These are phyloP conservation scores for Salix koriyanagi DNA, from an alignment of 345 rosid species.

Conservation along the genomic window DNA sequence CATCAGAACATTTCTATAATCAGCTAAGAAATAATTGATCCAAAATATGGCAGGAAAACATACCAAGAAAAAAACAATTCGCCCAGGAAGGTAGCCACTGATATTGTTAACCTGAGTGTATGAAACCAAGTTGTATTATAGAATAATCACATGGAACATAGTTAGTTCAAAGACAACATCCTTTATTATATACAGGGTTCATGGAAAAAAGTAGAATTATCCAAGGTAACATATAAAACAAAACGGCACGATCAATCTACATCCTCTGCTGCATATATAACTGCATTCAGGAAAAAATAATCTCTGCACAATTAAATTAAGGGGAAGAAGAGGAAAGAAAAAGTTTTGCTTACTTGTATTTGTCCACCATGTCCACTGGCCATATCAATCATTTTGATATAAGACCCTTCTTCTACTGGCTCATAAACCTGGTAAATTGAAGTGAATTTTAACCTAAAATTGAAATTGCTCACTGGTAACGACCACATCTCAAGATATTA, in stretches of 20 bases:
- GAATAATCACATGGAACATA: background rate
- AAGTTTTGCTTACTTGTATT: constrained; percentile 59
- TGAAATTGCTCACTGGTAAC: constrained; percentile 10
- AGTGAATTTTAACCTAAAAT: constrained; percentile 10
- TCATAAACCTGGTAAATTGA: constrained; percentile 72
- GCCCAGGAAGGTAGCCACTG: constrained; percentile 98
- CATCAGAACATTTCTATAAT: background rate
- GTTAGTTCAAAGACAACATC: background rate
- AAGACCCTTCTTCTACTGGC: constrained; percentile 98
- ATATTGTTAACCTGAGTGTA: constrained; percentile 83
- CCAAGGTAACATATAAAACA: background rate
- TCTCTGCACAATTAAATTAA: background rate
- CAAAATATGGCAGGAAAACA: constrained; percentile 11
- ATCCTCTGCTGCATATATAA: background rate
- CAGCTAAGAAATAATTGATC: background rate
- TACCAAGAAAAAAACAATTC: constrained; percentile 99
- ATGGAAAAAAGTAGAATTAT: background rate
- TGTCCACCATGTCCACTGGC: constrained; percentile 95
- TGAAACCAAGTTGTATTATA: constrained; percentile 7
- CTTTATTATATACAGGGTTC: background rate
- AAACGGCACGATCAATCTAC: background rate
- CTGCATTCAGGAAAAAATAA: background rate
- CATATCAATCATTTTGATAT: constrained; percentile 99
- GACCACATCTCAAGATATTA: constrained; percentile 7
- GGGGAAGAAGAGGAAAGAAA: background rate